Evolutionary conservation across 148 eudicot genomes (phyloP).

Genomic region (Linanthus parryae): DNA sequence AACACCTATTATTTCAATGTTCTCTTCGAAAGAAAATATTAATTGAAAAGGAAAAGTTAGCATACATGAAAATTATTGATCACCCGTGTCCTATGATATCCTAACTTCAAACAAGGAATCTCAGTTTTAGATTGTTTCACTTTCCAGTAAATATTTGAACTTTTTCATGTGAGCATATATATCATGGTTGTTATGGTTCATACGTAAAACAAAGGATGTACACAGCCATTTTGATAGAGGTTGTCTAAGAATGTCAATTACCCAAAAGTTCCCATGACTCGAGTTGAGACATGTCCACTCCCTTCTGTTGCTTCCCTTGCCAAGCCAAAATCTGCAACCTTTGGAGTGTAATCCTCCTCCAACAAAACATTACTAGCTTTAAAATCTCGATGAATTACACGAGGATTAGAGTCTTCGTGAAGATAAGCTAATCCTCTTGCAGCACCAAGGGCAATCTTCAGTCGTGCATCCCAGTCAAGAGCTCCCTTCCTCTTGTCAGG

Average conservation of each 20-base stretch:
- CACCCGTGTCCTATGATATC: too few species aligned
- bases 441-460: conserved; percentile 97
- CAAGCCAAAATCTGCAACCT: conserved; percentile 98
- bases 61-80: too few species aligned
- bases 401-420: conserved; percentile 98
- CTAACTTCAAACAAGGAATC: too few species aligned
- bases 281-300: conserved; percentile 88
- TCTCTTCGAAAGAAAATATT: too few species aligned
- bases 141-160: background rate
- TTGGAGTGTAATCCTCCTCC: conserved; percentile 93
- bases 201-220: background rate
- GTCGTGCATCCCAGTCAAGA: conserved; percentile 94
- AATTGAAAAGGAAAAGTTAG: too few species aligned
- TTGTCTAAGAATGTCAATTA: conserved; percentile 19
- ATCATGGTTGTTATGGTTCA: background rate
- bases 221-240: conserved; percentile 3
- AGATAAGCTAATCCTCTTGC: conserved; percentile 98
- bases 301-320: conserved; percentile 99
- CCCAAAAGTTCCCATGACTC: conserved; percentile 99
- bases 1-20: too few species aligned
- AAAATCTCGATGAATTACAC: conserved; percentile 96
- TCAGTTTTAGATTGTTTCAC: too few species aligned
- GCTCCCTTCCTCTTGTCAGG: conserved; percentile 53
- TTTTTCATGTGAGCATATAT: background rate
- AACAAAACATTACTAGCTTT: conserved; percentile 91